Percentiles rank a stretch among this genome's conserved stretches.
These are phyloP conservation scores for Trichoderma sp. DNA, from an alignment of 2,329 filamentous ascomycete genomes.

Conservation along the genomic window DNA sequence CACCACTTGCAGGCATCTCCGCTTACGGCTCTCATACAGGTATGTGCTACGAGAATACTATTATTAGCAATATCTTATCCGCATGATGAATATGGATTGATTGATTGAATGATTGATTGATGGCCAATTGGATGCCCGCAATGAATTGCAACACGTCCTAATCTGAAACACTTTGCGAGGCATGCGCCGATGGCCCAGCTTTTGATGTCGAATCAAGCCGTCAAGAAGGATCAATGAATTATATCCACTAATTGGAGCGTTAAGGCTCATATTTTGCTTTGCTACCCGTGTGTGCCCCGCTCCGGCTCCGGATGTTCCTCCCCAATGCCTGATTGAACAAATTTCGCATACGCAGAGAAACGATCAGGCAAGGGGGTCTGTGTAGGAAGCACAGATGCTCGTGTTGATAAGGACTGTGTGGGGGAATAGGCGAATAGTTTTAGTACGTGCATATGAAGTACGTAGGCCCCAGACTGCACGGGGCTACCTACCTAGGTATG, in stretches of 20 bases:
- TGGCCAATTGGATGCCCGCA: background rate
- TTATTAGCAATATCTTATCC: background rate
- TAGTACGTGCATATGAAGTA: background rate
- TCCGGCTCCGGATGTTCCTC: background rate
- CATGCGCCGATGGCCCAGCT: background rate
- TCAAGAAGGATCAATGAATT: background rate
- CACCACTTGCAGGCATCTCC: background rate
- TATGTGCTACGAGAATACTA: background rate
- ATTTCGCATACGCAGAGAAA: background rate
- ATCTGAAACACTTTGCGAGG: slow-evolving; percentile 5
- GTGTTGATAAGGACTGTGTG: background rate
- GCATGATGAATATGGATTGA: no score
- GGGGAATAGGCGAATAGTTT: background rate
- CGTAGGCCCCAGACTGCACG: background rate
- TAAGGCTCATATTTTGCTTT: background rate
- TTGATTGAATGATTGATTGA: background rate
- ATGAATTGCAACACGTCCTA: background rate
- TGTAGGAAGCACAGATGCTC: background rate
- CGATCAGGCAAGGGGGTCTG: background rate
- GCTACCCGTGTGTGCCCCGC: background rate
- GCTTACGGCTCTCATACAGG: background rate
- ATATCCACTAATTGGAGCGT: background rate
- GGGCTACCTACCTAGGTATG: background rate
- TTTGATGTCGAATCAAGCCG: slow-evolving; percentile 2
- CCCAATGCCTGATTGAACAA: background rate